These are phyloP conservation scores for Metarhizium robertsii DNA, from an alignment of 2,329 filamentous ascomycete genomes.

Conservation along the genomic window DNA sequence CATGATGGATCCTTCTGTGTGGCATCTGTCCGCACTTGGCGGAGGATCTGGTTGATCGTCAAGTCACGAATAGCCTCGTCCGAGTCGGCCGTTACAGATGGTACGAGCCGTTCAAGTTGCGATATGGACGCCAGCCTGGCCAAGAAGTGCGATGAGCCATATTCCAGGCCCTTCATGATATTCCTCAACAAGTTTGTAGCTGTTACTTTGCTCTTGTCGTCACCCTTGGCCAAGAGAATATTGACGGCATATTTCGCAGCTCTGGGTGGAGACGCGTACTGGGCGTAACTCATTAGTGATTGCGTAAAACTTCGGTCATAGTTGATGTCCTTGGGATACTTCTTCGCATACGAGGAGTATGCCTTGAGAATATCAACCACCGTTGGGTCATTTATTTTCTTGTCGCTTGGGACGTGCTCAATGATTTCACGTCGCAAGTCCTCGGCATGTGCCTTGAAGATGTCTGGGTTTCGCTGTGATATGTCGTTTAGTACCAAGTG, in stretches of 20 bases:
- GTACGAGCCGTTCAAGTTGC: conserved; percentile 67
- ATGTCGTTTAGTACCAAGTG: conserved; percentile 90
- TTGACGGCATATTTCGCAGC: conserved; percentile 91
- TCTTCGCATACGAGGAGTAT: conserved; percentile 82
- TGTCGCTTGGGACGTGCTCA: conserved; percentile 65
- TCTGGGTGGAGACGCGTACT: conserved; percentile 70
- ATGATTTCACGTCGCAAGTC: conserved; percentile 83
- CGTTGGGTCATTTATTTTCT: conserved; percentile 56
- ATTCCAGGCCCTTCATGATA: conserved; percentile 64
- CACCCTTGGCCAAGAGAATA: conserved; percentile 67
- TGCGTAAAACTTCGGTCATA: conserved; percentile 72
- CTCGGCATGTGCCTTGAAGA: conserved; percentile 87
- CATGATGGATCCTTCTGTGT: conserved; percentile 51
- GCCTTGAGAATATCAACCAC: conserved; percentile 91
- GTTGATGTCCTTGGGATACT: conserved; percentile 75
- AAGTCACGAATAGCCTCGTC: conserved; percentile 73
- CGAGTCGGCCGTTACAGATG: conserved; percentile 61
- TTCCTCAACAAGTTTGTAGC: conserved; percentile 74
- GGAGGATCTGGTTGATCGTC: conserved; percentile 63
- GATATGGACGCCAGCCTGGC: conserved; percentile 62
- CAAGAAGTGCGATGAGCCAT: conserved; percentile 65
- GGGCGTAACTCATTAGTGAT: conserved; percentile 72
- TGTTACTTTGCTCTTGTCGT: conserved; percentile 70
- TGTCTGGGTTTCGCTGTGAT: conserved; percentile 76
- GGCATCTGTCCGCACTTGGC: conserved; percentile 57